Percentiles rank a stretch among this genome's conserved stretches.
Evolutionary conservation across 371 early-diverging fungal species (phyloP).

Genomic region (Batrachochytrium dendrobatidis): DNA sequence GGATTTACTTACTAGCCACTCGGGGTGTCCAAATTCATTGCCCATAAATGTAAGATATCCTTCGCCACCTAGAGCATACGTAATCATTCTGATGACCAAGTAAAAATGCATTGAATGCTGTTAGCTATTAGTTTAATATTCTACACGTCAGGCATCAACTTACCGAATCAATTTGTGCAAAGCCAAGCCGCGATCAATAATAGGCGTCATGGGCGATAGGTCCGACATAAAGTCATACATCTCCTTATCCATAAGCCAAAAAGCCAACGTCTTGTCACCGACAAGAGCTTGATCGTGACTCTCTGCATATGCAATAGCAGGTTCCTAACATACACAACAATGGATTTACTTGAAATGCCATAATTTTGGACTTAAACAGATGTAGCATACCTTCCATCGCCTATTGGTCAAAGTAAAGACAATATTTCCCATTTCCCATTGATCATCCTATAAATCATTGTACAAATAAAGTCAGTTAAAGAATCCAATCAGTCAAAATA

Average conservation of each 20-base stretch:
- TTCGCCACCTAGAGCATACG: constrained; percentile 86
- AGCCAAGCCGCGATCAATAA: constrained; percentile 89
- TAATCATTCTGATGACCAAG: constrained; percentile 51
- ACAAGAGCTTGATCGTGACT: constrained; percentile 96
- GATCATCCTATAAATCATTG: constrained; percentile 59
- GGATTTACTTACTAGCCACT: constrained; percentile 67
- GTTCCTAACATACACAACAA: constrained; percentile 50
- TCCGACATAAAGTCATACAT: constrained; percentile 95
- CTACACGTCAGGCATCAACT: background rate
- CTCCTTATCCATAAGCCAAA: constrained; percentile 98
- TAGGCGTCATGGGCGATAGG: constrained; percentile 67
- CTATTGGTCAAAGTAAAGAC: constrained; percentile 83
- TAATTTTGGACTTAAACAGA: no score
- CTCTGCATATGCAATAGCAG: constrained; percentile 87
- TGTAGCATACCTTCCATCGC: constrained; percentile 45
- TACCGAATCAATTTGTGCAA: constrained; percentile 91
- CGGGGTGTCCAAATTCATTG: constrained; percentile 96
- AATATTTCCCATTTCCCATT: constrained; percentile 87
- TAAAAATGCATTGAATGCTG: background rate
- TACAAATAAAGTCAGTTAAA: background rate
- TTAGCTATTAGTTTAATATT: background rate
- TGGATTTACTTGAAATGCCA: background rate
- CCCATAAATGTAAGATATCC: constrained; percentile 95
- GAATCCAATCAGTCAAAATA: background rate
- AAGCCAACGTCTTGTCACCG: constrained; percentile 94